Percentiles rank a stretch among this genome's conserved stretches.
These are phyloP conservation scores for Artemisia annua DNA, from an alignment of 129 eudicot species.

Conservation along the genomic window DNA sequence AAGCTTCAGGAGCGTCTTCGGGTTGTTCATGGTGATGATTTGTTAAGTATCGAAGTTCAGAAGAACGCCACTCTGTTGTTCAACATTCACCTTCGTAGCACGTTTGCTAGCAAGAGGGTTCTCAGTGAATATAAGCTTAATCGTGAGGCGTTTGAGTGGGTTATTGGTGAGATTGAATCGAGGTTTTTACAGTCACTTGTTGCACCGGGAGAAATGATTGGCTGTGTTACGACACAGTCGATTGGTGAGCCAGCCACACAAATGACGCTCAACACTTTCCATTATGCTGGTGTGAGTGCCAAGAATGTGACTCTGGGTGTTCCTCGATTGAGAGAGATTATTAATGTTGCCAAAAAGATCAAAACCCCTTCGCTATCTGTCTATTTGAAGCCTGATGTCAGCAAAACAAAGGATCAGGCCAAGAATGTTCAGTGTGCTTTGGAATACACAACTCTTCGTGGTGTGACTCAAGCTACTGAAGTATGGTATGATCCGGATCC, in stretches of 20 bases:
- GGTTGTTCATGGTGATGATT: slow-evolving; percentile 94
- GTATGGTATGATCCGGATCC: slow-evolving; percentile 99
- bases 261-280: slow-evolving; percentile 94
- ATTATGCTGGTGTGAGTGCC: slow-evolving; percentile 99
- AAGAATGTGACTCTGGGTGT: slow-evolving; percentile 97
- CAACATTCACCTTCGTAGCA: slow-evolving; percentile 91
- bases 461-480: slow-evolving; percentile 97
- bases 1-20: slow-evolving; percentile 84
- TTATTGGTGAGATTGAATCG: slow-evolving; percentile 88
- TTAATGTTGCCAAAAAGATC: slow-evolving; percentile 91
- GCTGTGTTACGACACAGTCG: slow-evolving; percentile 97
- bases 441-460: slow-evolving; percentile 81
- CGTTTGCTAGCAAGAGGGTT: slow-evolving; percentile 84
- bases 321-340: slow-evolving; percentile 89
- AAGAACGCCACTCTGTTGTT: slow-evolving; percentile 92
- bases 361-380: slow-evolving; percentile 93
- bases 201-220: slow-evolving; percentile 98
- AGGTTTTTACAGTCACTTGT: slow-evolving; percentile 91
- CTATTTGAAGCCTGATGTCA: slow-evolving; percentile 72
- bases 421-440: slow-evolving; percentile 90
- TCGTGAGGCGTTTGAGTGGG: slow-evolving; percentile 94
- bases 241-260: slow-evolving; percentile 99
- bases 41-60: slow-evolving; percentile 87
- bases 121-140: slow-evolving; percentile 76
- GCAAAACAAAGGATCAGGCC: slow-evolving; percentile 77